Conservation (phyloP, 495 filamentous ascomycete genomes). For the Penicillium simplicissimum region DNA sequence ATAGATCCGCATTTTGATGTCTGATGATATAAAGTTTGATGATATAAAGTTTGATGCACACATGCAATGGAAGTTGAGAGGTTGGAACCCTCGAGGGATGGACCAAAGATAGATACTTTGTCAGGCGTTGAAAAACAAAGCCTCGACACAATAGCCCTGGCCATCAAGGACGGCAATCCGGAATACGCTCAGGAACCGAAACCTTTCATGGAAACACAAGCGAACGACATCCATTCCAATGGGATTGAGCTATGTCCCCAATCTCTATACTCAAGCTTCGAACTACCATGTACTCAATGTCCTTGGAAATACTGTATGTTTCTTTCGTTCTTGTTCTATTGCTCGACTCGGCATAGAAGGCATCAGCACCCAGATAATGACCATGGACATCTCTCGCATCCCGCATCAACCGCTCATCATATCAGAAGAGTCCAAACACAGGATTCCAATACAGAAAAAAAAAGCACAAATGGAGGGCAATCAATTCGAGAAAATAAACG, state of each 20-base stretch:
- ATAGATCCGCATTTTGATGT: neutral
- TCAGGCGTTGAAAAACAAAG: too few species aligned
- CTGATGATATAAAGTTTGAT: neutral
- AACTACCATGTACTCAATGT: neutral
- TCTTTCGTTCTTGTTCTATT: neutral
- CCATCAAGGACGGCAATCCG: too few species aligned
- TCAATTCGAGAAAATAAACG: conserved; percentile 26
- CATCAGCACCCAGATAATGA: conserved; percentile 20
- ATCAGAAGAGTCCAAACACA: conserved; percentile 23
- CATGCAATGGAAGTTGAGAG: too few species aligned
- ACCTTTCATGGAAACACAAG: too few species aligned
- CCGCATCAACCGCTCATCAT: conserved; percentile 24
- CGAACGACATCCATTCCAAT: too few species aligned
- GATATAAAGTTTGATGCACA: neutral
- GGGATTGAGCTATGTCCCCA: too few species aligned
- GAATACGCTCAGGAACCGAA: too few species aligned
- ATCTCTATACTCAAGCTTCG: too few species aligned
- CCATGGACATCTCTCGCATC: conserved; percentile 20
- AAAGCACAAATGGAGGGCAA: conserved; percentile 22
- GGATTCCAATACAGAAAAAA: conserved; percentile 30
- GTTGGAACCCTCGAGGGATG: too few species aligned
- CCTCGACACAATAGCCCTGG: too few species aligned
- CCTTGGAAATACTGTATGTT: neutral
- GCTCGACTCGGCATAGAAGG: conserved; percentile 3
- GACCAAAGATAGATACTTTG: too few species aligned